Percentiles rank a stretch among this genome's conserved stretches.
Evolutionary conservation across 495 filamentous ascomycete species (phyloP).

Genomic region (Penicillium bialowiezense): DNA sequence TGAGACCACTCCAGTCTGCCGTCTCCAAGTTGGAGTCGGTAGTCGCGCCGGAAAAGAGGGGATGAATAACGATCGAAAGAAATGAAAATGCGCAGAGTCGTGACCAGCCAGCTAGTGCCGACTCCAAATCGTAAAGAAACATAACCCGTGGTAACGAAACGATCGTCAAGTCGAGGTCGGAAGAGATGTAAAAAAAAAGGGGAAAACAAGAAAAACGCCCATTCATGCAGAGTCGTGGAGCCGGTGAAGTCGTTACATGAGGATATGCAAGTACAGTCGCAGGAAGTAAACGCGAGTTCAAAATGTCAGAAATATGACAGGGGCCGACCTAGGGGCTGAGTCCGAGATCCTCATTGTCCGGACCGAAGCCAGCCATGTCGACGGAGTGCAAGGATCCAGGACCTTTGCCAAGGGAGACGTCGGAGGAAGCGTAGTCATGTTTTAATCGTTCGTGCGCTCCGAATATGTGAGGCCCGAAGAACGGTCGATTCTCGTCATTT

Average conservation of each 20-base stretch:
- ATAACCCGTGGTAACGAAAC: conserved; percentile 22
- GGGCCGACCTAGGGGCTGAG: conserved; percentile 36
- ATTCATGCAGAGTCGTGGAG: conserved; percentile 47
- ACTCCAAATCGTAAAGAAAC: conserved; percentile 32
- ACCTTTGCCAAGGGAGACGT: conserved; percentile 45
- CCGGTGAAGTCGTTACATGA: conserved; percentile 47
- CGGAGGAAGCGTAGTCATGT: conserved; percentile 50
- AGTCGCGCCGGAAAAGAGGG: conserved; percentile 11
- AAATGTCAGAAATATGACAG: conserved; percentile 2
- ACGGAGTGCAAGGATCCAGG: conserved; percentile 48
- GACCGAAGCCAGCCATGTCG: conserved; percentile 48
- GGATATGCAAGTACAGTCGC: conserved; percentile 36
- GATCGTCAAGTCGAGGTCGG: conserved; percentile 27
- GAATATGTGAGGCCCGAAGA: conserved; percentile 42
- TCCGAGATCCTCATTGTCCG: conserved; percentile 43
- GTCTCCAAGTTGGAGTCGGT: conserved; percentile 6
- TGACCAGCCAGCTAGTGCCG: conserved; percentile 37
- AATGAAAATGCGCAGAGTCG: conserved; percentile 29
- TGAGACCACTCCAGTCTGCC: conserved; percentile 7
- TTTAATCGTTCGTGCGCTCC: conserved; percentile 47
- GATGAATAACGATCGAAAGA: conserved; percentile 9
- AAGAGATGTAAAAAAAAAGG: conserved; percentile 5
- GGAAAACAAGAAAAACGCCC: conserved; percentile 39
- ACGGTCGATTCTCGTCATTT: conserved; percentile 47
- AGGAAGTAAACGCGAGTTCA: conserved; percentile 11